Evolutionary conservation across 164 flowering plant species (phyloP), one percentile per base, ranked within the genome.

Genomic region (Vitis rotundifolia): DNA sequence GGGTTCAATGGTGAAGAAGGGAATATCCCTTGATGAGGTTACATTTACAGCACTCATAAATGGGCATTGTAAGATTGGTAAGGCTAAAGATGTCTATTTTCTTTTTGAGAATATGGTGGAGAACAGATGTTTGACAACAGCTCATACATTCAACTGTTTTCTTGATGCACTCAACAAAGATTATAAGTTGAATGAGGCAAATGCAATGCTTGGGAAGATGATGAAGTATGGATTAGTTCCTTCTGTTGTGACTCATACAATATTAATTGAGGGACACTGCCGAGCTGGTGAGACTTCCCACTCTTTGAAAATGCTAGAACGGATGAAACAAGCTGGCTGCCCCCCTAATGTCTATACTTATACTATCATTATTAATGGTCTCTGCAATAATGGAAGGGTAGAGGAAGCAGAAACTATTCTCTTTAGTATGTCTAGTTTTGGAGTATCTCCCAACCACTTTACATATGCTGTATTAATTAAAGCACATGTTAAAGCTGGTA

Each of bases 241-340:
- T 15, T 72, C 80, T 15, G 80, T 80, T 11, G 81, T 80, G 58
- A 80, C 80, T 50, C 75, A 77, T 31, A 80, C 83, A 29, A 77
- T 75, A 66, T 61, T 77, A 62, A 57, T 77, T 22, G 61, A 72
- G 59, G 81, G 72, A 68, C 66, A 69, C 14, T 72, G 69, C 37
- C 75, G 58, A 58, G 75, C 76, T 10, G 79, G 83, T 37, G 66
- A 73, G n/a, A 13, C 67, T 44, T 51, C 50, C 29, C 12, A 8
- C 52, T 61, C 71, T 52, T 61, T 75, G 50, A 68, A 68, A 13
- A 67, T 75, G 56, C 22, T 80, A 49, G 79, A 77, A 16, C 8
- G 67, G 61, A 80, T 80, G 83, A 77, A 67, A 62, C 73, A 16
- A 31, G 58, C 3, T 28, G 66, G 75, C 49, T 80, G 80, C 55